Percentiles rank a stretch among this genome's conserved stretches.
Conservation (phyloP, 352 stramenopile genomes). For the Thraustochytrium sp. region DNA sequence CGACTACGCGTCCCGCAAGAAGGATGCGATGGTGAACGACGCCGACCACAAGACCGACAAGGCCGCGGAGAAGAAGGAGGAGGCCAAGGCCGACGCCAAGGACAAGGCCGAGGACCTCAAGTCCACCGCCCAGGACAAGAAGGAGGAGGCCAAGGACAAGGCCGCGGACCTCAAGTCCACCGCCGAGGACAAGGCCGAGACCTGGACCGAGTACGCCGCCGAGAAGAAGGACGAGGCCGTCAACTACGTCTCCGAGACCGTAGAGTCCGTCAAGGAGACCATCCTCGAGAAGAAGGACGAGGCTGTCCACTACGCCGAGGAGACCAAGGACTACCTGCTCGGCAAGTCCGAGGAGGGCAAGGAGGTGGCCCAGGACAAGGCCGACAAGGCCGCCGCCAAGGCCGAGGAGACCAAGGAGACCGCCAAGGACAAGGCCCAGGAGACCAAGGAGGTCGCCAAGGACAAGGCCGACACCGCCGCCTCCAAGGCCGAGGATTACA, state of each 20-base stretch:
- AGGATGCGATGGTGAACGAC: not conserved
- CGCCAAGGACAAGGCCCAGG: not conserved
- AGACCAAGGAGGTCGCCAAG: conserved; percentile 16
- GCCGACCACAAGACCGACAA: not conserved
- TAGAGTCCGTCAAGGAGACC: conserved; percentile 1
- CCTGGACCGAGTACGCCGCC: not conserved
- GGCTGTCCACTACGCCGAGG: not conserved
- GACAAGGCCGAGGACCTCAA: not conserved
- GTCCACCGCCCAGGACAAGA: not conserved
- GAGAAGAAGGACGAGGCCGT: conserved; percentile 29
- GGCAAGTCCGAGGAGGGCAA: not conserved
- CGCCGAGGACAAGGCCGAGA: conserved; percentile 28
- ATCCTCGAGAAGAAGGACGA: conserved; percentile 21
- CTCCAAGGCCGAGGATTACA: not conserved
- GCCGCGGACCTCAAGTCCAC: not conserved
- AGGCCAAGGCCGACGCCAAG: conserved; percentile 20
- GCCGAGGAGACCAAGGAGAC: conserved; percentile 8
- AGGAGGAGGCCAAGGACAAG: conserved; percentile 14
- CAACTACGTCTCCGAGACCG: conserved; percentile 11
- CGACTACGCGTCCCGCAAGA: not conserved
- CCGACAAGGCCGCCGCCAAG: not conserved
- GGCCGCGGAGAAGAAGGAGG: conserved; percentile 11
- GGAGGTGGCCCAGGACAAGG: not conserved
- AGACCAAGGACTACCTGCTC: too few relatives aligned
- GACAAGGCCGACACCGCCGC: not conserved